phyloP scores from a whole-genome alignment of 2,329 filamentous ascomycete genomes.

The Penicillium fuscoglaucum region DNA sequence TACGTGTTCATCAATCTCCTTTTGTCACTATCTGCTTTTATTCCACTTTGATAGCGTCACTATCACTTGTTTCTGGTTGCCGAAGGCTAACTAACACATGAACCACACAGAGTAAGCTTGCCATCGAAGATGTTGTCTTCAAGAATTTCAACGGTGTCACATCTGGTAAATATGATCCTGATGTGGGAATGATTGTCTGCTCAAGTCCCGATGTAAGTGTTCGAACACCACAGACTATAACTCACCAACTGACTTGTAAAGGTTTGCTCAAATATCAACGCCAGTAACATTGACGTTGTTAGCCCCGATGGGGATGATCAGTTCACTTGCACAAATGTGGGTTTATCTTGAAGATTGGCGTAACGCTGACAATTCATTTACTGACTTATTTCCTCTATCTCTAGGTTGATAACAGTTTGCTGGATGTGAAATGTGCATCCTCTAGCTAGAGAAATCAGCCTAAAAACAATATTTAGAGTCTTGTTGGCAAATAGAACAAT shows the following conservation, averaged over 20 bases:
- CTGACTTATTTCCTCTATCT: background rate
- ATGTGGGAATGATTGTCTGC: conserved; percentile 52
- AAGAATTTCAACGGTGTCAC: conserved; percentile 59
- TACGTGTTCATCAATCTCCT: conserved; percentile 25
- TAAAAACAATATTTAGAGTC: background rate
- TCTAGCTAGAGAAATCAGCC: background rate
- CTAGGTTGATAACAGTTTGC: background rate
- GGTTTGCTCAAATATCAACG: conserved; percentile 51
- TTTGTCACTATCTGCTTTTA: background rate
- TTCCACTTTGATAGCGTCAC: background rate
- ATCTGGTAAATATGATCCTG: conserved; percentile 45
- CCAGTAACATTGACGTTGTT: conserved; percentile 48
- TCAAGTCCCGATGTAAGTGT: conserved; percentile 51
- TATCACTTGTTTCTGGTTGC: background rate
- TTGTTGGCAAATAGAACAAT: background rate
- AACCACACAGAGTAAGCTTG: conserved; percentile 44
- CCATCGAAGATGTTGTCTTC: conserved; percentile 57
- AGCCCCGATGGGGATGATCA: conserved; percentile 49
- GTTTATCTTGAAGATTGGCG: conserved; percentile 8
- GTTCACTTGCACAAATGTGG: conserved; percentile 49
- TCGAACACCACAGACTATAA: background rate
- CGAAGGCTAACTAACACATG: conserved; percentile 1
- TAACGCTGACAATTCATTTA: background rate
- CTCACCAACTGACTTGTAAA: conserved; percentile 6
- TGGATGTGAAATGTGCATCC: background rate